A percentile compares a stretch with the other conserved stretches of the same genome.
phyloP scores from a whole-genome alignment of 805 yeast genomes.

The Monosporozyma solicola region DNA sequence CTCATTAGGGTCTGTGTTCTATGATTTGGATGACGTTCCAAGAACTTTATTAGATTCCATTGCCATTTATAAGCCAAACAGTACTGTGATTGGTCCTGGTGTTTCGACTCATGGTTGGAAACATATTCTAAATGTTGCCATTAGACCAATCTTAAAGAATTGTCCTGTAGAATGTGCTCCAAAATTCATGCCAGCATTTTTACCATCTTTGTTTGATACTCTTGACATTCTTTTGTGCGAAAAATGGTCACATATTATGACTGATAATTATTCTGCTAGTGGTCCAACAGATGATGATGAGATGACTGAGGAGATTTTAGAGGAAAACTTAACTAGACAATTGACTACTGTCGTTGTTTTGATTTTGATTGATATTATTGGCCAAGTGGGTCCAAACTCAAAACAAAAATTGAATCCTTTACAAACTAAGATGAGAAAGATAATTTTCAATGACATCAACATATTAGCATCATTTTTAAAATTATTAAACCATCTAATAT shows the following conservation, averaged over 20 bases:
- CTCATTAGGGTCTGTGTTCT: constrained; percentile 80
- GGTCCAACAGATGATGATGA: constrained; percentile 69
- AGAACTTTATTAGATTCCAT: constrained; percentile 72
- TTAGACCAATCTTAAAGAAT: constrained; percentile 76
- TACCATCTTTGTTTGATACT: constrained; percentile 67
- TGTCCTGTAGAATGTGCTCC: constrained; percentile 70
- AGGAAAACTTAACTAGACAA: constrained; percentile 88
- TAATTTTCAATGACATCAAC: constrained; percentile 54
- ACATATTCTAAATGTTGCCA: constrained; percentile 84
- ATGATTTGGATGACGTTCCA: constrained; percentile 78
- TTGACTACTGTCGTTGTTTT: constrained; percentile 87
- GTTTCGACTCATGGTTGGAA: constrained; percentile 95
- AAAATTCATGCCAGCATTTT: constrained; percentile 62
- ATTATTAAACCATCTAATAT: constrained; percentile 64
- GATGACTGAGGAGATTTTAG: constrained; percentile 96
- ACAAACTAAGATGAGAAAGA: constrained; percentile 54
- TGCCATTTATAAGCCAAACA: constrained; percentile 54
- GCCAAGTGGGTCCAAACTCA: constrained; percentile 54
- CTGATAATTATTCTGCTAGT: constrained; percentile 34
- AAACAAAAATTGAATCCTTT: constrained; percentile 38
- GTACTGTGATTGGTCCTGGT: constrained; percentile 47
- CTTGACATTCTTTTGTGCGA: constrained; percentile 64
- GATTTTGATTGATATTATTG: constrained; percentile 75
- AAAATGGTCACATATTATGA: constrained; percentile 52
- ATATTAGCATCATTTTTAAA: constrained; percentile 72